Conservation (phyloP, 345 rosid genomes). For the Trapa incisa region DNA sequence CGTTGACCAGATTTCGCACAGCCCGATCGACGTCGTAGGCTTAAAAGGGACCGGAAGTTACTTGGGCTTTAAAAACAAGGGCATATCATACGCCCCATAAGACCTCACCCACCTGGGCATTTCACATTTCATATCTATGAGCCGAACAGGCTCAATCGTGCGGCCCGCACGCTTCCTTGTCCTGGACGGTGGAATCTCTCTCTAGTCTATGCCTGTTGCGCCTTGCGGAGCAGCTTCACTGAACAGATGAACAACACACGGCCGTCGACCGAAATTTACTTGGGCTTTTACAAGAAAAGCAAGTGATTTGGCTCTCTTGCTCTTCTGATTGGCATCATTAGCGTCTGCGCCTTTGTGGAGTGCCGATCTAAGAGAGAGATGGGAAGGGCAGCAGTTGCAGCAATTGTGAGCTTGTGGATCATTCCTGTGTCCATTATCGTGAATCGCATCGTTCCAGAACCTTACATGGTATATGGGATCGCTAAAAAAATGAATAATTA, state of each 20-base stretch:
- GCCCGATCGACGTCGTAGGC: background rate
- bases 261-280: background rate
- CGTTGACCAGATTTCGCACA: too few species aligned
- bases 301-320: background rate
- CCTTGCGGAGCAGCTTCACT: background rate
- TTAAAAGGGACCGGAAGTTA: background rate
- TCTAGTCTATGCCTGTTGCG: background rate
- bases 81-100: background rate
- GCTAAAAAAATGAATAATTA: background rate
- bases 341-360: background rate
- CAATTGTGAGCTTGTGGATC: conserved; percentile 63
- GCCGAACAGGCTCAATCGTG: background rate
- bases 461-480: conserved; percentile 58
- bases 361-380: conserved; percentile 17
- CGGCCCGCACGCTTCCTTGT: background rate
- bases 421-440: conserved; percentile 60
- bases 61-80: background rate
- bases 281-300: background rate
- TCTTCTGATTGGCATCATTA: background rate
- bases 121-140: background rate
- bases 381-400: conserved; percentile 57
- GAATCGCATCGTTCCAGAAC: conserved; percentile 55
- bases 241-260: background rate
- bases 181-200: background rate
- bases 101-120: background rate